Base-by-base conservation (phyloP, 306 rosid species). In the Cicer bijugum region DNA sequence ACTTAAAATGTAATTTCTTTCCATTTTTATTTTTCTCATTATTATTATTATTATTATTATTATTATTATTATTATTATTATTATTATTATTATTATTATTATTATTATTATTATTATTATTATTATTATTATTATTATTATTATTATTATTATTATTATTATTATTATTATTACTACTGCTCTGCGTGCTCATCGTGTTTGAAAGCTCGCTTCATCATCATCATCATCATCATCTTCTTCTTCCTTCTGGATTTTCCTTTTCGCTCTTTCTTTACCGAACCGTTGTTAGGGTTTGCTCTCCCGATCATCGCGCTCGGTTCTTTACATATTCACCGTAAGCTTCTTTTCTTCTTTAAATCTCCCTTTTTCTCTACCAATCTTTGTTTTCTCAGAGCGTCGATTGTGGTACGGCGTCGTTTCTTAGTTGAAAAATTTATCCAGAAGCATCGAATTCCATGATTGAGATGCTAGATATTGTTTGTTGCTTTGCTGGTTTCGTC, bases 241-340 rank as follows among this genome's bases (percentile, higher is more conserved):
- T 4, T 63, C 66, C 14, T 39, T 77, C 78, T 68, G 17, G 38
- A 69, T 75, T 80, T 45, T 35, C 53, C 17, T 48, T 9, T 20
- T 35, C 63, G 6, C 8, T 10, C 35, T 42, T 75, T 58, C 47
- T 40, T 42, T 67, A 11, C 63, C 56, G 12, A 38, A 47, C 68
- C 45, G 5, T 14, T 53, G 0, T 70, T 77, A 81, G 87, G 85
- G 85, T 84, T 84, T 74, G 6, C 9, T 16, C 52, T 75, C 65
- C 3, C 43, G 11, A 53, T 0, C 56, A 40, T 48, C 53, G 15
- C 17, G 1, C 46, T 5, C 61, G 65, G 48, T 74, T 58, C 51
- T 19, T 51, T 62, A 8, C 64, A 60, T 67, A 70, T 51, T 9
- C 19, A 35, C 40, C 74, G 81, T 81, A 75, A 33, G 12, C 60